phyloP scores from a whole-genome alignment of 192 early-diverging fungal genomes.

The Glomus cerebriforme region DNA sequence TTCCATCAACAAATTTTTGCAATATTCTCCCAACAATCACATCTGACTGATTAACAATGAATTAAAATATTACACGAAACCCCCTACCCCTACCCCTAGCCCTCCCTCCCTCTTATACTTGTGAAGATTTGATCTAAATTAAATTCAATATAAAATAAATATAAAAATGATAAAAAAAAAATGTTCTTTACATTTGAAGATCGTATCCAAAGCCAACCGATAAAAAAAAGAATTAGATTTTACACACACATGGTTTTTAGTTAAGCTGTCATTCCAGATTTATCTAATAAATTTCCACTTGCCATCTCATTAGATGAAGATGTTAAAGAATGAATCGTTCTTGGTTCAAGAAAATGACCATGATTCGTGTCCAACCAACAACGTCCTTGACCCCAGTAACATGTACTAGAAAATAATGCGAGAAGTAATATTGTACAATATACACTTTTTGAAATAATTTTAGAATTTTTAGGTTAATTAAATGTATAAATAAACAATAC shows the following conservation, averaged over 20 bases:
- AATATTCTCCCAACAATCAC: too few species aligned
- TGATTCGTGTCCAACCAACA: conserved; percentile 60
- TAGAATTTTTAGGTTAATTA: neutral
- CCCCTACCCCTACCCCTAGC: too few species aligned
- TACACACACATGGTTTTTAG: neutral
- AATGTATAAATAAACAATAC: neutral
- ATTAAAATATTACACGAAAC: too few species aligned
- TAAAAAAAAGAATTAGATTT: neutral
- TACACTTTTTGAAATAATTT: conserved; percentile 39
- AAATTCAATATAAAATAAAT: too few species aligned
- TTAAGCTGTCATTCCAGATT: neutral
- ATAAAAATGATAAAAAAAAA: too few species aligned
- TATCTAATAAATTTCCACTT: conserved; percentile 18
- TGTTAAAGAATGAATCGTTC: conserved; percentile 24
- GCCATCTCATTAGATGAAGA: conserved; percentile 27
- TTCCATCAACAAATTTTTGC: too few species aligned
- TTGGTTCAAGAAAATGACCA: conserved; percentile 38
- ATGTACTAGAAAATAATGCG: conserved; percentile 58
- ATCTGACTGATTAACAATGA: too few species aligned
- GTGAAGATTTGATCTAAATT: neutral
- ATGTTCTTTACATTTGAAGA: neutral
- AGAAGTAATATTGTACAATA: conserved; percentile 59
- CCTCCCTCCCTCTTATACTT: neutral
- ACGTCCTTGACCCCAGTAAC: conserved; percentile 64
- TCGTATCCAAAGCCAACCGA: neutral